phyloP scores from a whole-genome alignment of 2,329 filamentous ascomycete genomes.

The Ciborinia camelliae region DNA sequence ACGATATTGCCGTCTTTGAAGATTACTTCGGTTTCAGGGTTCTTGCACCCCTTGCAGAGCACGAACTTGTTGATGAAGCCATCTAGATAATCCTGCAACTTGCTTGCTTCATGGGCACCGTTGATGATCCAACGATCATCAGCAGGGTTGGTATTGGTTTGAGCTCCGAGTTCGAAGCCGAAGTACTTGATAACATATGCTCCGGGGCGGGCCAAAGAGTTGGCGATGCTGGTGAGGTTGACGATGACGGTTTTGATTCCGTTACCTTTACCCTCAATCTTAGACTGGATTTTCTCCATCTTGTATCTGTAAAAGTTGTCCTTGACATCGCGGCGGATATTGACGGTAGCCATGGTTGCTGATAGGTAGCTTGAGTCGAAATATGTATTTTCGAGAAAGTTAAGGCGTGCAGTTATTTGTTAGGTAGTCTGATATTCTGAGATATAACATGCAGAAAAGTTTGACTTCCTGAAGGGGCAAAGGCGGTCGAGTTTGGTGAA shows the following conservation, averaged over 20 bases:
- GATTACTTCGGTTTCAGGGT: constrained; percentile 93
- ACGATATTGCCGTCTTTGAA: constrained; percentile 92
- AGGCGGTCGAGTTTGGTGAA: constrained; percentile 52
- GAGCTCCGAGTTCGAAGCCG: constrained; percentile 95
- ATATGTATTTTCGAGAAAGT: constrained; percentile 24
- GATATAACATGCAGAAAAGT: constrained; percentile 42
- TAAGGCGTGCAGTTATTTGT: constrained; percentile 26
- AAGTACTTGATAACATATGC: constrained; percentile 99
- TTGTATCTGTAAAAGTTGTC: constrained; percentile 99
- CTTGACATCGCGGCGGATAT: constrained; percentile 96
- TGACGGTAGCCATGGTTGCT: constrained; percentile 91
- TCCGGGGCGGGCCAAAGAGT: constrained; percentile 86
- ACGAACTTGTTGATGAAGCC: constrained; percentile 99
- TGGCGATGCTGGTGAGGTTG: constrained; percentile 91
- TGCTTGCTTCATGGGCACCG: constrained; percentile 88
- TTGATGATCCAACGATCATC: constrained; percentile 99
- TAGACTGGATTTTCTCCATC: constrained; percentile 98
- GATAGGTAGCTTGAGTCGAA: constrained; percentile 28
- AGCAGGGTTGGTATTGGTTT: constrained; percentile 95
- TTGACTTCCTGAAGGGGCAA: constrained; percentile 39
- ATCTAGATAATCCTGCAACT: constrained; percentile 97
- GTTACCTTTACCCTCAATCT: constrained; percentile 99
- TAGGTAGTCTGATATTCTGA: constrained; percentile 37
- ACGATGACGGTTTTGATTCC: constrained; percentile 99
- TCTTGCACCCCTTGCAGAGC: constrained; percentile 99